phyloP scores from a whole-genome alignment of 257 asterid species.

The Verbena officinalis region DNA sequence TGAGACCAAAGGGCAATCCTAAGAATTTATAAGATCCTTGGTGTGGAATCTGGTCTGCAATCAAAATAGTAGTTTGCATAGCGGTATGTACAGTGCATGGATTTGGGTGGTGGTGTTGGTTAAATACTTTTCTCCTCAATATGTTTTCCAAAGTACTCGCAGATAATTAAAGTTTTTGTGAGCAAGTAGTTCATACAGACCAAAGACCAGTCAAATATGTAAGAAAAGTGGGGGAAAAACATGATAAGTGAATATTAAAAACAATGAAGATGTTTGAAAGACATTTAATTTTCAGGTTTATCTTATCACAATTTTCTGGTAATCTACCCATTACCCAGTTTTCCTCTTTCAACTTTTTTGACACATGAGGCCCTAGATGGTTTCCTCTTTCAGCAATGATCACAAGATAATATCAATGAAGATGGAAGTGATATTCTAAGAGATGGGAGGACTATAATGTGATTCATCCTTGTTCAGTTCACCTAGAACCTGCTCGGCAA shows the following conservation, averaged over 20 bases:
- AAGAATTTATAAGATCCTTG: neutral
- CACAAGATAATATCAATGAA: too few relatives aligned
- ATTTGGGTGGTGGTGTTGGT: too few relatives aligned
- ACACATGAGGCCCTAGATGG: too few relatives aligned
- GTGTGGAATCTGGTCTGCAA: conserved; percentile 9
- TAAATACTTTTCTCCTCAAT: too few relatives aligned
- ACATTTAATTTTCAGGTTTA: too few relatives aligned
- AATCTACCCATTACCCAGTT: too few relatives aligned
- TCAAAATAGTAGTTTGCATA: neutral
- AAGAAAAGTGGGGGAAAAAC: neutral
- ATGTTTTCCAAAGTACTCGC: neutral
- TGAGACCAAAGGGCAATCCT: conserved; percentile 3
- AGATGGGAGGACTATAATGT: neutral
- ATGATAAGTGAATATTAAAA: neutral
- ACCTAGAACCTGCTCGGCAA: neutral
- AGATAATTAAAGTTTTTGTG: neutral
- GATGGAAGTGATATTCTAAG: too few relatives aligned
- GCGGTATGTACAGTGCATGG: neutral
- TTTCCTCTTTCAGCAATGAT: too few relatives aligned
- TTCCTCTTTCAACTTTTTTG: too few relatives aligned
- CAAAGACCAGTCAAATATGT: neutral
- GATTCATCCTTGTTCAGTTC: neutral
- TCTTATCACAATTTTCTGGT: too few relatives aligned
- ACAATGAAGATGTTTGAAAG: neutral
- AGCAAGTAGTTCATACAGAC: neutral